These are phyloP conservation scores for Scolecobasidium constrictum DNA, from an alignment of 2,329 filamentous ascomycete species.

Conservation along the genomic window DNA sequence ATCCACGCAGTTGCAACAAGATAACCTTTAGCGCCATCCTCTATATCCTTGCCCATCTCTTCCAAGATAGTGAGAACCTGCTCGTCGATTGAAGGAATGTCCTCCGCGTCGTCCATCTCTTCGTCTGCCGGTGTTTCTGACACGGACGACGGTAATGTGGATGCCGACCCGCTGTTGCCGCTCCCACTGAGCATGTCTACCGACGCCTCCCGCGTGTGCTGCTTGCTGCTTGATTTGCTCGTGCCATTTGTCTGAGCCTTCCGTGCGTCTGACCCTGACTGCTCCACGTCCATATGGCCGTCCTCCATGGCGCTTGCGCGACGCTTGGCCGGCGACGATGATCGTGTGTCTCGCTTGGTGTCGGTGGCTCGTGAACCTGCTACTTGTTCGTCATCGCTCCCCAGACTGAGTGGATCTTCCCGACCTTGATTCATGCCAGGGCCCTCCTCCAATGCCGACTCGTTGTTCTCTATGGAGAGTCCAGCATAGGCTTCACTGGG, in stretches of 20 bases:
- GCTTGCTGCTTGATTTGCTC: slow-evolving; percentile 2
- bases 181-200: slow-evolving; percentile 6
- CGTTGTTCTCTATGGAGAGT: slow-evolving; percentile 34
- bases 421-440: slow-evolving; percentile 2
- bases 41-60: slow-evolving; percentile 41
- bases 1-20: slow-evolving; percentile 76
- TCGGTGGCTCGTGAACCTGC: slow-evolving; percentile 17
- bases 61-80: slow-evolving; percentile 66
- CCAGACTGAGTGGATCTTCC: slow-evolving; percentile 2
- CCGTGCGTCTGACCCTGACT: neutral
- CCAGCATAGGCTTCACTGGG: slow-evolving; percentile 43
- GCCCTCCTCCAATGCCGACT: slow-evolving; percentile 1
- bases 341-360: slow-evolving; percentile 29
- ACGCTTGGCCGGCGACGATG: slow-evolving; percentile 44
- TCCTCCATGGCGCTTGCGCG: slow-evolving; percentile 44
- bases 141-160: neutral
- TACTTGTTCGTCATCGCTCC: slow-evolving; percentile 1
- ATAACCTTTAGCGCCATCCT: slow-evolving; percentile 65
- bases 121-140: neutral
- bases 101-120: slow-evolving; percentile 1
- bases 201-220: slow-evolving; percentile 4
- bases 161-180: neutral
- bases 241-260: neutral
- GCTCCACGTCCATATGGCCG: slow-evolving; percentile 25
- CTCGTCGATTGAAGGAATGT: slow-evolving; percentile 44